phyloP scores from a whole-genome alignment of 2,329 filamentous ascomycete genomes.

The Bipolaris zeicola region DNA sequence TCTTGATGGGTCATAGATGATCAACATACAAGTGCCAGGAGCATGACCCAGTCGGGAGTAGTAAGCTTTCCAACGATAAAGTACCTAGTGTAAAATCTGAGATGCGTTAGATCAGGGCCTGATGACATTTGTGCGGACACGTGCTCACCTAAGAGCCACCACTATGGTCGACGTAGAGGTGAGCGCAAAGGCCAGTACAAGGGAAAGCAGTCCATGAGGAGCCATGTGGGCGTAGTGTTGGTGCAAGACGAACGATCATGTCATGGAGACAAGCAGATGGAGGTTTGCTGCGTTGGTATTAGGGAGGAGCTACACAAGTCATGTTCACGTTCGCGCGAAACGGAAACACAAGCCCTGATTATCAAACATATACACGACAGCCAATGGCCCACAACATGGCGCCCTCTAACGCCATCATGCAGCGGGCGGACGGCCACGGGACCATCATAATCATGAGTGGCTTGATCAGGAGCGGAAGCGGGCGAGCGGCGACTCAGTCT shows the following conservation, averaged over 20 bases:
- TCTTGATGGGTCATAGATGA: neutral
- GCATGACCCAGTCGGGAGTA: constrained; percentile 39
- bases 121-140: neutral
- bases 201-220: constrained; percentile 29
- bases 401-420: constrained; percentile 13
- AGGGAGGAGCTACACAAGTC: neutral
- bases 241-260: neutral
- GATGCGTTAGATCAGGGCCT: neutral
- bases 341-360: constrained; percentile 4
- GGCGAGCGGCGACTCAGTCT: constrained; percentile 8
- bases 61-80: constrained; percentile 35
- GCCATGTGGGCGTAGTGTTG: constrained; percentile 18
- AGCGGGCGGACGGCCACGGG: constrained; percentile 13
- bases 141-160: constrained; percentile 35
- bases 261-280: neutral
- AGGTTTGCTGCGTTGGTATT: neutral
- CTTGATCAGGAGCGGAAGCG: constrained; percentile 10
- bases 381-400: constrained; percentile 9
- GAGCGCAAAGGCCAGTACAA: constrained; percentile 33
- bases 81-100: constrained; percentile 39
- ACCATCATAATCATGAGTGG: constrained; percentile 26
- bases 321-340: constrained; percentile 5
- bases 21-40: constrained; percentile 32
- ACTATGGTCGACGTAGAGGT: constrained; percentile 38
- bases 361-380: constrained; percentile 13